A percentile compares a stretch with the other conserved stretches of the same genome.
These are phyloP conservation scores for Naganishia cerealis DNA, from an alignment of 1,284 basidiomycete species.

Conservation along the genomic window DNA sequence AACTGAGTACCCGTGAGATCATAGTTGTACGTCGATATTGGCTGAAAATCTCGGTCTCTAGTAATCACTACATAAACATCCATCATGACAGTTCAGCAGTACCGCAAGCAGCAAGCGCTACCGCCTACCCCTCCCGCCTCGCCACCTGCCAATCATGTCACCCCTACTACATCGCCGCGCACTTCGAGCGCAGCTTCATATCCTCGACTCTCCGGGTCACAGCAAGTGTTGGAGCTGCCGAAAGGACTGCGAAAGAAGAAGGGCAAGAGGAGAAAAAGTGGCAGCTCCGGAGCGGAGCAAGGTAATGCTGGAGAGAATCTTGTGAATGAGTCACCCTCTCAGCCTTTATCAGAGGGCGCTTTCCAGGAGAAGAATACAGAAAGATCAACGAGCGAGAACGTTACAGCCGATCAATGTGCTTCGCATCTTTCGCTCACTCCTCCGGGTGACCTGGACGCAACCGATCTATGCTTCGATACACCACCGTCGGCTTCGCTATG, in stretches of 20 bases:
- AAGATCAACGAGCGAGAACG: background rate
- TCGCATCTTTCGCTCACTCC: slow-evolving; percentile 3
- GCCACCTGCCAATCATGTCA: slow-evolving; percentile 10
- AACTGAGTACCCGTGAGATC: background rate
- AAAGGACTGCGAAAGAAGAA: slow-evolving; percentile 23
- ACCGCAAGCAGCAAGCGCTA: slow-evolving; percentile 10
- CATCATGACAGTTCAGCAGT: background rate
- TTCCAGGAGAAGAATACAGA: background rate
- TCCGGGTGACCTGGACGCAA: slow-evolving; percentile 15
- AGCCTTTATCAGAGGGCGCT: background rate
- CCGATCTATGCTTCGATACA: slow-evolving; percentile 15
- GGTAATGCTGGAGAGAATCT: background rate
- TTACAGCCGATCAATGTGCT: background rate
- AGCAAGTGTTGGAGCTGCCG: slow-evolving; percentile 3
- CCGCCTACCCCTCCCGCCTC: slow-evolving; percentile 12
- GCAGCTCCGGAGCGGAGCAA: background rate
- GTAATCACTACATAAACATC: background rate
- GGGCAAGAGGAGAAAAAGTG: slow-evolving; percentile 5
- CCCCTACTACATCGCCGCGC: background rate
- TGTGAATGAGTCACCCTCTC: background rate
- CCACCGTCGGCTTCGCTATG: slow-evolving; percentile 9
- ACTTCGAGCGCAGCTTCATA: background rate
- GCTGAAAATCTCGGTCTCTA: background rate
- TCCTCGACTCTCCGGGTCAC: background rate
- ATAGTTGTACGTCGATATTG: background rate